These are phyloP conservation scores for Leishmania turanica DNA, from an alignment of 208 protist species.

Conservation along the genomic window DNA sequence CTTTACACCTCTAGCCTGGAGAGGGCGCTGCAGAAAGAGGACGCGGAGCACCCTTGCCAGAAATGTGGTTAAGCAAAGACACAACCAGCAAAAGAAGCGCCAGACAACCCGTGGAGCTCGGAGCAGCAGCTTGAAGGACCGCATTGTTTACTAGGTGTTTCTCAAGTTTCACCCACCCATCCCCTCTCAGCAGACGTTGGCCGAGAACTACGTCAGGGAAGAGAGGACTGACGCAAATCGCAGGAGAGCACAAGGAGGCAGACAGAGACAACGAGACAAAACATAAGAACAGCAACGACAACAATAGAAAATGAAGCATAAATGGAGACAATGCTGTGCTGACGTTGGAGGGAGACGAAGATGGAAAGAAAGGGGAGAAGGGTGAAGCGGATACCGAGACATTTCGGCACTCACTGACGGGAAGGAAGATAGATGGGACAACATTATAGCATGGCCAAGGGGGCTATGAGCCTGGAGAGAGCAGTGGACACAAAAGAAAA, in stretches of 20 bases:
- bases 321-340: neutral
- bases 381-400: neutral
- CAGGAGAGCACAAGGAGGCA: neutral
- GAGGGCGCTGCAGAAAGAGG: neutral
- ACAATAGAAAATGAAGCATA: neutral
- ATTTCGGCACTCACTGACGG: neutral
- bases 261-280: too few relatives aligned
- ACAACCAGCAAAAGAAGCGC: neutral
- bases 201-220: neutral
- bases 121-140: neutral
- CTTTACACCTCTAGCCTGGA: neutral
- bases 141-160: neutral
- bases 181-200: neutral
- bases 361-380: neutral
- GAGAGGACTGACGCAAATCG: neutral
- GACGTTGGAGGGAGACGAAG: neutral
- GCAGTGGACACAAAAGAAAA: neutral
- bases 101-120: too few relatives aligned
- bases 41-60: neutral
- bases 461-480: neutral
- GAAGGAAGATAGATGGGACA: neutral
- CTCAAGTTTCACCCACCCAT: neutral
- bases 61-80: neutral
- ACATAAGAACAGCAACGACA: neutral
- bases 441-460: neutral